Evolutionary conservation across 179 eudicot species (phyloP), one percentile per base, ranked within the genome.

Genomic region (Patellifolia procumbens): DNA sequence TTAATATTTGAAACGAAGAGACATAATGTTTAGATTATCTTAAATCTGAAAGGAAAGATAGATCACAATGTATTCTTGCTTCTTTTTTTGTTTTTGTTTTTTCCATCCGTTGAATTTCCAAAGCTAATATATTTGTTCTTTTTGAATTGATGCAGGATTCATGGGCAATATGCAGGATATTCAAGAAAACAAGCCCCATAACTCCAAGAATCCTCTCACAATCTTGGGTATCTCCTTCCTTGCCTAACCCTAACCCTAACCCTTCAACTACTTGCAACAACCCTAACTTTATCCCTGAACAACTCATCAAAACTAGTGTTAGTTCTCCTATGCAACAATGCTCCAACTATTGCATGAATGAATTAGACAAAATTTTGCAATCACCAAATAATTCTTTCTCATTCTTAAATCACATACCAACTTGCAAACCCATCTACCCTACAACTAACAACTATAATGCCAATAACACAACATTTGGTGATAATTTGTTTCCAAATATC

Each of bases 151-250:
- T 58, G 73, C 91, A 91, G 98, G 98, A 94, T 79, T 83, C 93
- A 77, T 94, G 98, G 98, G 97, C 97, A 20, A 91, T 94, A 73
- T 94, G 97, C 77, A 88, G 94, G 81, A 94, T 92, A 81, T 94
- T 94, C 87, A 94, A 89, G 91, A 94, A 94, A 83, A 85, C 93
- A 52, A 91, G 75, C 69, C 81, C 96, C 8, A 64, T 82, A 77
- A 83, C 92, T 68, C 89, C 91, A 34, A 82, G 98, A 80, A 85
- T 86, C 35, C 79, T 86, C 12, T 85, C 94, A 32, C 91, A 91
- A 45, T 86, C 94, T 58, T 94, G 98, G 97, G 83, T 80, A 66
- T 86, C 92, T 51, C 84, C 92, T 74, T 62, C 79, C 24, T 46
- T 82, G 53, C 78, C 85, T 2, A 87, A 83, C 67, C 63, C 72